phyloP scores from a whole-genome alignment of 192 early-diverging fungal species.

The Coemansia sp. region DNA sequence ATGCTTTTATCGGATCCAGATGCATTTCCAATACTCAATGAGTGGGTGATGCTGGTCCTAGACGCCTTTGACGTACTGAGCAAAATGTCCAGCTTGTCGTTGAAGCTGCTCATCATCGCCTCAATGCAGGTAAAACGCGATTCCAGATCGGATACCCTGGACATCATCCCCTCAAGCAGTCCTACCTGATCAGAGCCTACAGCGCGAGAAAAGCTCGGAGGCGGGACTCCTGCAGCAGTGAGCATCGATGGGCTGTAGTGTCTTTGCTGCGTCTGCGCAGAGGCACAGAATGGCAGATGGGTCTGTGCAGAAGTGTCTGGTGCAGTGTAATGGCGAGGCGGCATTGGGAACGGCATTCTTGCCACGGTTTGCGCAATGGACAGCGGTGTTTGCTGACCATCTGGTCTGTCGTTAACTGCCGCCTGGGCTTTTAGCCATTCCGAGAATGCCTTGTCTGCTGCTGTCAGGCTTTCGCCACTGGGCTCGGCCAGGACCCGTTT shows the following conservation, averaged over 20 bases:
- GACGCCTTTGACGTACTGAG: conserved; percentile 11
- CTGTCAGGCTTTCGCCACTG: conserved; percentile 3
- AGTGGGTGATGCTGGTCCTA: conserved; percentile 4
- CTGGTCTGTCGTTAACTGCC: not conserved
- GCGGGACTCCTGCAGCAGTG: not conserved
- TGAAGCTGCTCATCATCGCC: conserved; percentile 33
- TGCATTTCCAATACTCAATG: conserved; percentile 3
- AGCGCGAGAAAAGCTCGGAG: conserved; percentile 9
- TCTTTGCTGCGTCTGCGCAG: conserved; percentile 12
- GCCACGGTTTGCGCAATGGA: conserved; percentile 3
- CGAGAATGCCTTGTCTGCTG: conserved; percentile 13
- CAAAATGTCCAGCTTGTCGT: conserved; percentile 23
- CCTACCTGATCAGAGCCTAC: conserved; percentile 7
- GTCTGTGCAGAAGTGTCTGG: not conserved
- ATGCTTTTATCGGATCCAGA: not conserved
- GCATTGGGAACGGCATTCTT: not conserved
- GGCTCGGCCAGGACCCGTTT: not conserved
- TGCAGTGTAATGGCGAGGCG: not conserved
- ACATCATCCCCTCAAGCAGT: conserved; percentile 13
- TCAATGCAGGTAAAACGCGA: conserved; percentile 41
- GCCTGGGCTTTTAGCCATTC: conserved; percentile 34
- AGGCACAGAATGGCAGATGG: not conserved
- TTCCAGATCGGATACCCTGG: conserved; percentile 37
- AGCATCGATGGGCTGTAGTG: conserved; percentile 14
- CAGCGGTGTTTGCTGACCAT: conserved; percentile 6